Percentiles rank a stretch among this genome's conserved stretches.
These are phyloP conservation scores for Erythrobasidium hasegawianum DNA, from an alignment of 1,284 basidiomycete species.

Conservation along the genomic window DNA sequence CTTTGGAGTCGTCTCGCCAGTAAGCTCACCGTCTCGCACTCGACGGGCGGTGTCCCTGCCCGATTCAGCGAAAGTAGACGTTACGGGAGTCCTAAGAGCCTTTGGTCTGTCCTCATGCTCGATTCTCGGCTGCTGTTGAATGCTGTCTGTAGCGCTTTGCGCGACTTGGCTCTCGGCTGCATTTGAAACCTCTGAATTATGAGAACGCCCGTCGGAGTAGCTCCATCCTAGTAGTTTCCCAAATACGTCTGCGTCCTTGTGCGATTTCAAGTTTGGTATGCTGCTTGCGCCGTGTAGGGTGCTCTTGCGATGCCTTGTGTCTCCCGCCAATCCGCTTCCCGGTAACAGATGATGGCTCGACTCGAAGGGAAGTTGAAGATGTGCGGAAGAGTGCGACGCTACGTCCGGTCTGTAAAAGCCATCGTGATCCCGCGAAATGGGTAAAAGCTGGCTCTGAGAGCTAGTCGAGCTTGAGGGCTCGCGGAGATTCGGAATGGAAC, in stretches of 20 bases:
- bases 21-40: not conserved
- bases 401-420: conserved; percentile 29
- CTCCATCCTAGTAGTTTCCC: conserved; percentile 45
- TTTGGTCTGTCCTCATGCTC: not conserved
- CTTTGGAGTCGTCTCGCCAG: not conserved
- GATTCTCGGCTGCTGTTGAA: not conserved
- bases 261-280: conserved; percentile 13
- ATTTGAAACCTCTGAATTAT: not conserved
- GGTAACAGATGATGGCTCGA: conserved; percentile 3
- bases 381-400: not conserved
- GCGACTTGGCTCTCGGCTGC: not conserved
- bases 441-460: conserved; percentile 3
- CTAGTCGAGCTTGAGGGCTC: not conserved
- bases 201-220: not conserved
- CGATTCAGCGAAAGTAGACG: not conserved
- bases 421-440: conserved; percentile 7
- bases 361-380: not conserved
- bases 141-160: not conserved
- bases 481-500: conserved; percentile 29
- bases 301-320: not conserved
- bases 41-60: not conserved
- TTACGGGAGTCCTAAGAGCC: not conserved
- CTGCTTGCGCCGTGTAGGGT: conserved; percentile 7
- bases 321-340: not conserved
- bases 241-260: conserved; percentile 41